A percentile compares a stretch with the other conserved stretches of the same genome.
Conservation (phyloP, 2,329 filamentous ascomycete species). For the Exophiala phaeomuriformis region DNA sequence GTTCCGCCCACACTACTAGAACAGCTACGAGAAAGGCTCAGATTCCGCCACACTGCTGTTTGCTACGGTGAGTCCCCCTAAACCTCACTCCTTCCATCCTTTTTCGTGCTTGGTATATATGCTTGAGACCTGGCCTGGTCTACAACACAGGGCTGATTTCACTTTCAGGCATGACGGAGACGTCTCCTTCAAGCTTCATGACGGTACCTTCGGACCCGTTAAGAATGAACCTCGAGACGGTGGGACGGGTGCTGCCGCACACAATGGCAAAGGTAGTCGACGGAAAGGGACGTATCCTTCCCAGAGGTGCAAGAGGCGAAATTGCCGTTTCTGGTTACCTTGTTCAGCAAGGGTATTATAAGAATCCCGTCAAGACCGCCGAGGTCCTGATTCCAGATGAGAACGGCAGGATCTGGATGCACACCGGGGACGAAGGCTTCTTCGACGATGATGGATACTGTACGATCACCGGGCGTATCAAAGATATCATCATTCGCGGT, state of each 20-base stretch:
- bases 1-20: slow-evolving; percentile 48
- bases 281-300: slow-evolving; percentile 35
- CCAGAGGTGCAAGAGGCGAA: slow-evolving; percentile 63
- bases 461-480: slow-evolving; percentile 56
- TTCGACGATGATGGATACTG: slow-evolving; percentile 76
- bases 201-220: not conserved
- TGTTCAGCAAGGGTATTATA: slow-evolving; percentile 84
- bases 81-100: not conserved
- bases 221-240: not conserved
- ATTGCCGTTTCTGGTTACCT: slow-evolving; percentile 75
- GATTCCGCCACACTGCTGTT: not conserved
- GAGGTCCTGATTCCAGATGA: slow-evolving; percentile 51
- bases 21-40: not conserved
- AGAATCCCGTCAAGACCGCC: slow-evolving; percentile 57
- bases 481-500: no score
- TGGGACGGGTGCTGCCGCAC: not conserved
- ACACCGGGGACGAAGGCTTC: slow-evolving; percentile 78
- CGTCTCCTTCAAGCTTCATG: not conserved
- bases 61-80: not conserved
- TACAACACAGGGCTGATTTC: no score
- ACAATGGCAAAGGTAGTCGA: not conserved
- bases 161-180: not conserved
- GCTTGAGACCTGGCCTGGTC: no score
- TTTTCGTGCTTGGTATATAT: not conserved
- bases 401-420: slow-evolving; percentile 64